phyloP scores from a whole-genome alignment of 2,329 filamentous ascomycete genomes.

The Cladosporium halotolerans region DNA sequence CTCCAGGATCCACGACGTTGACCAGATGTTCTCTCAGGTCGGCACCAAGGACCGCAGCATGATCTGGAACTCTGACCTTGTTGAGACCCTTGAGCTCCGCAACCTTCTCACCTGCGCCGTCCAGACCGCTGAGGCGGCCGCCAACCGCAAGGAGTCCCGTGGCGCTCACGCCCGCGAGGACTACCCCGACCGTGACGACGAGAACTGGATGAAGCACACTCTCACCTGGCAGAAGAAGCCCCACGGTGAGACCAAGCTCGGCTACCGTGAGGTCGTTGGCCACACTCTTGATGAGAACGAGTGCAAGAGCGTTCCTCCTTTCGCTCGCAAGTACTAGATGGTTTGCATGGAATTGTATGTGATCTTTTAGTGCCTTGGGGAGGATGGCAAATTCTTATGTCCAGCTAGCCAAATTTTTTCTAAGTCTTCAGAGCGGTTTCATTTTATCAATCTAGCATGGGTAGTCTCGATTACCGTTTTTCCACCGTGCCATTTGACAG shows the following conservation, averaged over 20 bases:
- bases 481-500: too few species aligned
- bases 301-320: conserved; percentile 92
- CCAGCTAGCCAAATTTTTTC: background rate
- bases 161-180: conserved; percentile 97
- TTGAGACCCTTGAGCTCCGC: conserved; percentile 90
- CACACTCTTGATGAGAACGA: conserved; percentile 89
- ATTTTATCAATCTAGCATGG: too few species aligned
- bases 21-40: conserved; percentile 71
- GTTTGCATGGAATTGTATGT: background rate
- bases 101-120: conserved; percentile 94
- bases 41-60: conserved; percentile 98
- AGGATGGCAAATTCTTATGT: background rate
- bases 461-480: too few species aligned
- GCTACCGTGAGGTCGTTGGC: conserved; percentile 76
- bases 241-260: conserved; percentile 78
- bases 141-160: conserved; percentile 93
- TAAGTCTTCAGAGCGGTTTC: too few species aligned
- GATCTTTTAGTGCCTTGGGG: background rate
- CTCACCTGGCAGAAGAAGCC: conserved; percentile 91
- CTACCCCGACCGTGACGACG: conserved; percentile 88
- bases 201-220: conserved; percentile 99
- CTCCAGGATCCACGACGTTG: conserved; percentile 67
- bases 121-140: conserved; percentile 86
- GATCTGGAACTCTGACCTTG: conserved; percentile 99
- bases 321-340: conserved; percentile 83